phyloP scores from a whole-genome alignment of 1,284 basidiomycete species.

The Sporisorium scitamineum region DNA sequence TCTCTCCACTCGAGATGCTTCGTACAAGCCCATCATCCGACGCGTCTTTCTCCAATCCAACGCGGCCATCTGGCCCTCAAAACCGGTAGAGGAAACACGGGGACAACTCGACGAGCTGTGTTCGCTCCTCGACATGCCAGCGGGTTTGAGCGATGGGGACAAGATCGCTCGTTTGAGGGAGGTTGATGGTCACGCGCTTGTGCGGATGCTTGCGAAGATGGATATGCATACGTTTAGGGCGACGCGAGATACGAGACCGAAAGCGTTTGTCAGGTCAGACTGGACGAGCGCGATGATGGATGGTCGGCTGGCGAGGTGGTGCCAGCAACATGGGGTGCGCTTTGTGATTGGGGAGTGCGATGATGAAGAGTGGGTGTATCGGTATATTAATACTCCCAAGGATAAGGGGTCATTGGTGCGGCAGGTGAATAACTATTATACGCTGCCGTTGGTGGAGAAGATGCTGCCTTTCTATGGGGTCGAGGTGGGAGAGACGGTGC shows the following conservation, averaged over 20 bases:
- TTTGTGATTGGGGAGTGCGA: constrained; percentile 49
- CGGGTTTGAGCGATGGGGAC: constrained; percentile 5
- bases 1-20: constrained; percentile 5
- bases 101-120: constrained; percentile 46
- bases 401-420: constrained; percentile 16
- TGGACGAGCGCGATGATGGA: constrained; percentile 48
- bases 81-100: constrained; percentile 30
- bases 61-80: constrained; percentile 45
- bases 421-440: constrained; percentile 56
- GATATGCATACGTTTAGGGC: constrained; percentile 53
- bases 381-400: constrained; percentile 44
- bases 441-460: constrained; percentile 24
- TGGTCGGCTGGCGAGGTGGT: constrained; percentile 42
- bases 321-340: constrained; percentile 16
- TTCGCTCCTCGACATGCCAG: constrained; percentile 15
- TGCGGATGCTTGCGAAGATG: constrained; percentile 23
- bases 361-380: constrained; percentile 48
- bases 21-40: constrained; percentile 39
- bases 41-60: constrained; percentile 49
- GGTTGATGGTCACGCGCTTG: constrained; percentile 27
- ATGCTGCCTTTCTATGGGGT: constrained; percentile 39
- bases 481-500: background rate
- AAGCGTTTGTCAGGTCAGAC: constrained; percentile 35
- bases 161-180: constrained; percentile 34
- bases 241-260: constrained; percentile 24